phyloP scores from a whole-genome alignment of 441 rosid species.

The Erysimum cheiri region DNA sequence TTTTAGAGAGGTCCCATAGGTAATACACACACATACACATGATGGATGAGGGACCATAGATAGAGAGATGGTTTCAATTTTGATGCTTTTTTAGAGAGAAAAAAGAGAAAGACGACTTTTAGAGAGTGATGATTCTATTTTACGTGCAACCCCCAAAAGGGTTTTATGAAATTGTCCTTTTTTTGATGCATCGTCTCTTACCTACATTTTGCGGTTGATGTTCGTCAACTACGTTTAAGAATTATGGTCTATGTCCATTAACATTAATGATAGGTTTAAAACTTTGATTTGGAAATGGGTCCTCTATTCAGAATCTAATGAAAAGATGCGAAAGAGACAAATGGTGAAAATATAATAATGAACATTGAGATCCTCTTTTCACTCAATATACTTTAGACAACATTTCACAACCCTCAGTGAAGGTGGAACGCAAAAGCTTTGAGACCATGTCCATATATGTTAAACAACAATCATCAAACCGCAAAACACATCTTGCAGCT shows the following conservation, averaged over 20 bases:
- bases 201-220: slow-evolving; percentile 6
- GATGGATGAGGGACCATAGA: slow-evolving; percentile 35
- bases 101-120: slow-evolving; percentile 7
- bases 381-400: background rate
- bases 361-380: slow-evolving; percentile 1
- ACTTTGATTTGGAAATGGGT: slow-evolving; percentile 16
- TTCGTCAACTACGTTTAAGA: background rate
- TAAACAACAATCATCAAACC: slow-evolving; percentile 9
- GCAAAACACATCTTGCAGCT: slow-evolving; percentile 4
- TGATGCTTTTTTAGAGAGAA: slow-evolving; percentile 14
- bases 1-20: slow-evolving; percentile 42
- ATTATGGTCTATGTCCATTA: background rate
- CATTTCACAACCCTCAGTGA: slow-evolving; percentile 29
- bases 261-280: background rate
- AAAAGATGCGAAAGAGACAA: slow-evolving; percentile 18
- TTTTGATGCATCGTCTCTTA: background rate
- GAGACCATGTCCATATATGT: slow-evolving; percentile 14
- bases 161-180: background rate
- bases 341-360: background rate
- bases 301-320: background rate
- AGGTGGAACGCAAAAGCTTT: slow-evolving; percentile 35
- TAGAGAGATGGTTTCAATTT: slow-evolving; percentile 10
- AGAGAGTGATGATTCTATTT: slow-evolving; percentile 28
- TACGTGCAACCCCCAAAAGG: background rate
- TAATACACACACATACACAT: slow-evolving; percentile 16